Conservation (phyloP, 1,284 basidiomycete genomes). For the Boletellus deceptivus region DNA sequence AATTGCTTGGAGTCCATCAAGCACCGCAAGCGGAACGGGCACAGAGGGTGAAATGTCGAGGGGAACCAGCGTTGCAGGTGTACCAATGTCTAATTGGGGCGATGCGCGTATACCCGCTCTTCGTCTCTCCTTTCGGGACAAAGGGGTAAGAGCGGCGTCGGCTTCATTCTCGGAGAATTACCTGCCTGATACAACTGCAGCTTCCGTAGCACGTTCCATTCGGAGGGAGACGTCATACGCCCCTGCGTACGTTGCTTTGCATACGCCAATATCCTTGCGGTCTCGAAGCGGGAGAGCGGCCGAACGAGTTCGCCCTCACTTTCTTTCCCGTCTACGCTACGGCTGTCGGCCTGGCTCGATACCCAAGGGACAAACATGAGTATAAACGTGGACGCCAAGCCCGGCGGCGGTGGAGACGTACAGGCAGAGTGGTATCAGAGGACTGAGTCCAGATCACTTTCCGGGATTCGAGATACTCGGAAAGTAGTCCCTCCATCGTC, state of each 20-base stretch:
- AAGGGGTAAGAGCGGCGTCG: neutral
- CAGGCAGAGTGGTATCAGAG: slow-evolving; percentile 6
- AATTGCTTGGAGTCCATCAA: slow-evolving; percentile 55
- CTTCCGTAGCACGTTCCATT: slow-evolving; percentile 46
- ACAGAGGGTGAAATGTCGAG: slow-evolving; percentile 23
- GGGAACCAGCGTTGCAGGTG: slow-evolving; percentile 10
- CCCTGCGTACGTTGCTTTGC: slow-evolving; percentile 7
- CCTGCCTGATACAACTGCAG: slow-evolving; percentile 46
- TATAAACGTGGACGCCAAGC: neutral
- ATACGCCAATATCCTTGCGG: slow-evolving; percentile 17
- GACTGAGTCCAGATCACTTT: slow-evolving; percentile 7
- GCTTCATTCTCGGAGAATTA: neutral
- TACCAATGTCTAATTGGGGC: neutral
- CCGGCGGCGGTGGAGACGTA: too few species aligned
- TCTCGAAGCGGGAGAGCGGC: slow-evolving; percentile 29
- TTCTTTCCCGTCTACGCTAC: neutral
- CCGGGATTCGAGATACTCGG: slow-evolving; percentile 25
- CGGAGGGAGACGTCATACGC: slow-evolving; percentile 23
- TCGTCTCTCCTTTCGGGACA: slow-evolving; percentile 37
- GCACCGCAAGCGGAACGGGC: slow-evolving; percentile 41
- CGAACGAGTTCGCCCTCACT: slow-evolving; percentile 19
- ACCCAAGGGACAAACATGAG: neutral
- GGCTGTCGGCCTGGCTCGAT: slow-evolving; percentile 13
- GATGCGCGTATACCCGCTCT: slow-evolving; percentile 23
- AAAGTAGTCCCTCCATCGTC: slow-evolving; percentile 24